Evolutionary conservation across 441 rosid species (phyloP).

Genomic region (Populus tomentosa): DNA sequence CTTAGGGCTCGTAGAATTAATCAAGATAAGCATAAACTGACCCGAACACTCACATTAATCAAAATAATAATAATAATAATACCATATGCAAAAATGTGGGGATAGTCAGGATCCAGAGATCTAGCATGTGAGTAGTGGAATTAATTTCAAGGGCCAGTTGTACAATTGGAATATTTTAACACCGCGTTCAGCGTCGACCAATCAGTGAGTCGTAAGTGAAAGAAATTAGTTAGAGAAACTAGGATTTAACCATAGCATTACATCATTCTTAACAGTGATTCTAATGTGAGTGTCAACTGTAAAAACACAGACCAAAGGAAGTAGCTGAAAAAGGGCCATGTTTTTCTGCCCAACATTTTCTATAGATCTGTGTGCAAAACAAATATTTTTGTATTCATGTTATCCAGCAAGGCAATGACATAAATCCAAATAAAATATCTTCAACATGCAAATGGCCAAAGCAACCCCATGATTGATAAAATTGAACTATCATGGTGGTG

Average conservation of each 20-base stretch:
- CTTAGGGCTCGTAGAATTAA: too few species aligned
- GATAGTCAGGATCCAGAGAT: conserved; percentile 6
- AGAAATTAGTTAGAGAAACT: conserved; percentile 1
- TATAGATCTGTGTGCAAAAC: neutral
- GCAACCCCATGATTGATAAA: neutral
- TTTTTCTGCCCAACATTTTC: conserved; percentile 3
- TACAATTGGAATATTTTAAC: conserved; percentile 15
- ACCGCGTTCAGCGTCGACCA: neutral
- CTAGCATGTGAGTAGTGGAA: conserved; percentile 20
- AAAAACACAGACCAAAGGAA: conserved; percentile 8
- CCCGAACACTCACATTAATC: rapidly evolving
- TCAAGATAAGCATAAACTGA: rapidly evolving
- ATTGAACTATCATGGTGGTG: neutral
- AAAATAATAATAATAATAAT: neutral
- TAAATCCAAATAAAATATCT: neutral
- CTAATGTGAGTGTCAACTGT: conserved; percentile 8
- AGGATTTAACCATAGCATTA: conserved; percentile 9
- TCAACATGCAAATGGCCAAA: conserved; percentile 3
- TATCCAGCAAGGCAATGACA: neutral
- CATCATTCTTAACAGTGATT: conserved; percentile 3
- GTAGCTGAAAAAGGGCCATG: conserved; percentile 5
- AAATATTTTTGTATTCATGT: neutral
- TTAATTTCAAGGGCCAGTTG: conserved; percentile 11
- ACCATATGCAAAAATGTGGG: neutral
- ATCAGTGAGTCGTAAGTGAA: neutral